A percentile compares a stretch with the other conserved stretches of the same genome.
Conservation (phyloP, 1,284 basidiomycete genomes). For the Ceratobasidium sp. region DNA sequence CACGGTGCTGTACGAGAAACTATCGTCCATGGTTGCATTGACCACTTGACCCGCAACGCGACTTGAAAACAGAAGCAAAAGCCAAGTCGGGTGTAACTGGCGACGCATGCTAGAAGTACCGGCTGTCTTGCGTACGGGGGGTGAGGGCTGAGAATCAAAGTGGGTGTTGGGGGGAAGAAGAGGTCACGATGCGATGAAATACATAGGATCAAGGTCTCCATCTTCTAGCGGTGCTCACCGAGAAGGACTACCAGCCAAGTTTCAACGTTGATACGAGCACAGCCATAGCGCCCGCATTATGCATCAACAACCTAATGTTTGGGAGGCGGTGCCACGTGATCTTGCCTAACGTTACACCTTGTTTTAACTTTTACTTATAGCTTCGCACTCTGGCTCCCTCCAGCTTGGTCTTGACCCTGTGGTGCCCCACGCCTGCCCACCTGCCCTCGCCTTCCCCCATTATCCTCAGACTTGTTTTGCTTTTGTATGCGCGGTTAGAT, state of each 20-base stretch:
- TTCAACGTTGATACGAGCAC: background rate
- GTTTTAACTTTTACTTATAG: background rate
- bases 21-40: slow-evolving; percentile 15
- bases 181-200: background rate
- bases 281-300: background rate
- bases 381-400: too few relatives aligned
- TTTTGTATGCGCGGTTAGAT: too few relatives aligned
- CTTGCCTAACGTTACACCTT: too few relatives aligned
- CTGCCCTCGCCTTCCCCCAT: too few relatives aligned
- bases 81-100: background rate
- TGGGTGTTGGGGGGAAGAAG: background rate
- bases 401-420: too few relatives aligned
- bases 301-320: too few relatives aligned
- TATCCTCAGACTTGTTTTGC: too few relatives aligned
- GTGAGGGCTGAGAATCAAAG: too few relatives aligned
- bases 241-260: background rate
- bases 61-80: background rate
- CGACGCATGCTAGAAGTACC: too few relatives aligned
- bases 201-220: background rate
- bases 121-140: too few relatives aligned
- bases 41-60: background rate
- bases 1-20: background rate
- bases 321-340: too few relatives aligned
- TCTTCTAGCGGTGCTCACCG: background rate
- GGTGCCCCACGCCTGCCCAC: too few relatives aligned